phyloP scores from a whole-genome alignment of 805 yeast genomes.

The Helenozyma baotianmanensis region DNA sequence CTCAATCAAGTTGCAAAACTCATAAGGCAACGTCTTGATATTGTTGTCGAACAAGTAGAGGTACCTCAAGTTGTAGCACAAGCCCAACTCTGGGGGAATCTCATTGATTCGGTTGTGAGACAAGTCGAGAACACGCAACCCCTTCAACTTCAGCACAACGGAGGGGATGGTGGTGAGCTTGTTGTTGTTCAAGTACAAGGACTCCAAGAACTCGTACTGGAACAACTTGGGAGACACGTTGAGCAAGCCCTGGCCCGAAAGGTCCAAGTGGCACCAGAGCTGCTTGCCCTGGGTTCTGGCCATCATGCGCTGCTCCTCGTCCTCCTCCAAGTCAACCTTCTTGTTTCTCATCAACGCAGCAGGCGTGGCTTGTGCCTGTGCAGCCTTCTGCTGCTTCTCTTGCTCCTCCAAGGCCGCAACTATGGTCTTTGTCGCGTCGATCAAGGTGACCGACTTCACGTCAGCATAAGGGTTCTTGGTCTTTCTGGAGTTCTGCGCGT shows the following conservation, averaged over 20 bases:
- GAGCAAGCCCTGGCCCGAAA: slow-evolving; percentile 82
- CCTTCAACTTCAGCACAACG: slow-evolving; percentile 60
- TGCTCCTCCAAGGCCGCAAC: slow-evolving; percentile 34
- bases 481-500: slow-evolving; percentile 64
- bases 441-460: slow-evolving; percentile 33
- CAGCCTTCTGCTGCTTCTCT: slow-evolving; percentile 38
- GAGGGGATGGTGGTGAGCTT: slow-evolving; percentile 65
- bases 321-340: slow-evolving; percentile 52
- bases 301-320: slow-evolving; percentile 61
- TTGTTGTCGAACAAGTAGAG: slow-evolving; percentile 86
- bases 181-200: slow-evolving; percentile 84
- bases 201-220: slow-evolving; percentile 78
- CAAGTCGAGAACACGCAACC: slow-evolving; percentile 77
- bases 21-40: slow-evolving; percentile 69
- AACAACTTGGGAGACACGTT: slow-evolving; percentile 69
- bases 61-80: slow-evolving; percentile 73
- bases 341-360: slow-evolving; percentile 40
- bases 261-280: slow-evolving; percentile 90
- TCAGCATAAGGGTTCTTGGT: slow-evolving; percentile 34
- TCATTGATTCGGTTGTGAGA: slow-evolving; percentile 68
- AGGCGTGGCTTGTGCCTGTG: slow-evolving; percentile 16
- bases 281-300: slow-evolving; percentile 62
- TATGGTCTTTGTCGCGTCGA: slow-evolving; percentile 39
- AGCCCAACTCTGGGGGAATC: slow-evolving; percentile 83
- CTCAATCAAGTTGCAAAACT: slow-evolving; percentile 80